These are phyloP conservation scores for Groenewaldozyma sp. DNA, from an alignment of 1,139 yeast genomes.

Conservation along the genomic window DNA sequence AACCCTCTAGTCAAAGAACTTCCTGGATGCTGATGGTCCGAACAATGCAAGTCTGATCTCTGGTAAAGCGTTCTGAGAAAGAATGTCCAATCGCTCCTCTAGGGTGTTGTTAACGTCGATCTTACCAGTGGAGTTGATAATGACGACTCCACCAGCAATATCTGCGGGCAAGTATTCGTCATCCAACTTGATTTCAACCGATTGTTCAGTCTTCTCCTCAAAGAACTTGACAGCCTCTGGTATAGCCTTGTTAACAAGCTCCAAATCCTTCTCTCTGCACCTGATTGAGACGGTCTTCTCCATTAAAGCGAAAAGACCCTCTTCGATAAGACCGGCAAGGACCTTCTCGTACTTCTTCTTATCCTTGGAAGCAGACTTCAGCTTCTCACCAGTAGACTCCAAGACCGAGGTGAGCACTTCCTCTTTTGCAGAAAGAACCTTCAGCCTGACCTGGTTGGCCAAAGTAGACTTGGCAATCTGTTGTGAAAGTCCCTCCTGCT, in stretches of 20 bases:
- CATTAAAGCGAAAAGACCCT: constrained; percentile 66
- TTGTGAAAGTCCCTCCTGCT: constrained; percentile 86
- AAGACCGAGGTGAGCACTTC: constrained; percentile 68
- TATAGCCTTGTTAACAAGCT: constrained; percentile 53
- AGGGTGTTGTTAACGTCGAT: constrained; percentile 87
- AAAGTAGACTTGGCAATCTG: constrained; percentile 94
- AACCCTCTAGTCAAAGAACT: constrained; percentile 70
- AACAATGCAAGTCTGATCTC: constrained; percentile 85
- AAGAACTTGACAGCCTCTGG: constrained; percentile 56
- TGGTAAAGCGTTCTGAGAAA: constrained; percentile 82
- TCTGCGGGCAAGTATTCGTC: constrained; percentile 31
- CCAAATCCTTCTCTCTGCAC: constrained; percentile 63
- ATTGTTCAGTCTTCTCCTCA: constrained; percentile 37
- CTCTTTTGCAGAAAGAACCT: constrained; percentile 80
- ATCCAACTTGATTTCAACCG: constrained; percentile 36
- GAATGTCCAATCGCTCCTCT: constrained; percentile 81
- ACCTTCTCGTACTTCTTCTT: constrained; percentile 56
- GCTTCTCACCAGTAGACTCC: constrained; percentile 54
- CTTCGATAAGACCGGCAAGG: constrained; percentile 71
- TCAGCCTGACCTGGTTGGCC: constrained; percentile 89
- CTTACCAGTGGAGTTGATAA: constrained; percentile 63
- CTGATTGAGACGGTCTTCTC: constrained; percentile 57
- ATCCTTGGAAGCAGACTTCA: constrained; percentile 45
- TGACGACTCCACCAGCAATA: constrained; percentile 75
- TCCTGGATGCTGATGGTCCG: constrained; percentile 80